Evolutionary conservation across 1,284 basidiomycete genomes (phyloP), one percentile per base, ranked within the genome.

Genomic region (Schizophyllum amplum): DNA sequence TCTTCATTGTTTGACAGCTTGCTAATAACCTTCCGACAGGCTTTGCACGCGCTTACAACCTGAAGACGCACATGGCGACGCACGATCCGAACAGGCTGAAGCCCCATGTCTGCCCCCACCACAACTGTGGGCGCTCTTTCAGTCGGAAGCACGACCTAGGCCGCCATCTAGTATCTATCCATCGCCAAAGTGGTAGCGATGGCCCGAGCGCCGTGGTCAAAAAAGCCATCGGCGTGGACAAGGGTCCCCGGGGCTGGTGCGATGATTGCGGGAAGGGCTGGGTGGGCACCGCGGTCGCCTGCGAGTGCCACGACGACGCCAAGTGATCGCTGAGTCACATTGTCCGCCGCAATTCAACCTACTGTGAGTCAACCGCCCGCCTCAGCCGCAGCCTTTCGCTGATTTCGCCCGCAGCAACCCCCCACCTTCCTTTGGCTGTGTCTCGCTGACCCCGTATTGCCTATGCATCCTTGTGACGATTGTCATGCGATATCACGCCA

Each of bases 21-120:
- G 61, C 53, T 66, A 20, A 60, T 47, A 52, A 13, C 5, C 46
- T 59, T 58, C 55, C 54, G n/a, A 48, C 60, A 86, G 92, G 89
- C 0, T 94, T 94, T 65, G 92, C 91, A 21, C 79, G 92, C n/a
- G 90, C 90, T 0, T 94, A 89, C 71, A 94, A 94, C 64, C 72
- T 94, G 57, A 94, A 94, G 75, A 94, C 92, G 0, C 92, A 94
- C 69, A 84, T 92, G 77, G 86, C 87, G 4, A 94, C 92, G 1
- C 92, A 94, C 69, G 90, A 94, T 66, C 91, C 92, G 20, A 87
- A 90, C 69, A 80, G 92, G 56, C 75, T 86, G 52, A 94, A 94
- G 74, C 90, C 91, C 1, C 89, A 90, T 65, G 79, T 86, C 27
- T 94, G 92, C 68, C 86, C 86, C 48, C 88, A 93, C 69, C 78